These are phyloP conservation scores for Sclerotinia minor DNA, from an alignment of 2,329 filamentous ascomycete species.

Conservation along the genomic window DNA sequence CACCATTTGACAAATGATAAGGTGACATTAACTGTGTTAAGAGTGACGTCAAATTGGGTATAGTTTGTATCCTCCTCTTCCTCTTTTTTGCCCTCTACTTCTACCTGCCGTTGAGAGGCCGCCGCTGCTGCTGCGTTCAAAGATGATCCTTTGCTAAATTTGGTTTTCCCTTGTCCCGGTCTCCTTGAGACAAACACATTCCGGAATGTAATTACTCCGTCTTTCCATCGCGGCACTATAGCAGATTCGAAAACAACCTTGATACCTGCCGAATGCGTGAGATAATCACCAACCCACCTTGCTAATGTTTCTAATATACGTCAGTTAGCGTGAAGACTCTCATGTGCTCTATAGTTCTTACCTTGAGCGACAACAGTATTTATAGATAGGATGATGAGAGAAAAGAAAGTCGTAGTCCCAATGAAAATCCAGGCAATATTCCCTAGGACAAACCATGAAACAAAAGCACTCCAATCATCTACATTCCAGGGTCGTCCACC, in stretches of 20 bases:
- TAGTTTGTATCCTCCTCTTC: conserved; percentile 90
- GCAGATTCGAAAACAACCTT: conserved; percentile 97
- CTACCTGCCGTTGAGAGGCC: conserved; percentile 64
- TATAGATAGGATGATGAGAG: conserved; percentile 82
- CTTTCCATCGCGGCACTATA: conserved; percentile 93
- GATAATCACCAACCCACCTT: conserved; percentile 89
- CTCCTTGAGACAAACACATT: conserved; percentile 94
- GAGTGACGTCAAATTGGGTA: conserved; percentile 93
- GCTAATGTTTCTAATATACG: conserved; percentile 74
- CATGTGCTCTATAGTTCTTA: conserved; percentile 45
- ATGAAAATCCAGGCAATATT: conserved; percentile 95
- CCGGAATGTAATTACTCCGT: conserved; percentile 92
- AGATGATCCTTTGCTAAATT: conserved; percentile 90
- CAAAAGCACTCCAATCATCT: conserved; percentile 93
- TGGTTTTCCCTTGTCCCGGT: conserved; percentile 76
- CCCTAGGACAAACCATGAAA: conserved; percentile 91
- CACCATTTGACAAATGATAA: conserved; percentile 99
- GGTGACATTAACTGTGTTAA: conserved; percentile 94
- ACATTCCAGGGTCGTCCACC: conserved; percentile 92
- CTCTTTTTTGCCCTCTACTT: conserved; percentile 47
- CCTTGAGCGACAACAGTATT: conserved; percentile 96
- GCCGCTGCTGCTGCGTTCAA: conserved; percentile 80
- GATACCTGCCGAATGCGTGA: conserved; percentile 89
- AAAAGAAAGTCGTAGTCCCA: conserved; percentile 96
- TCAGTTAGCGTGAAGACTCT: conserved; percentile 30